Evolutionary conservation across 2,329 filamentous ascomycete genomes (phyloP), one percentile per base, ranked within the genome.

Genomic region (Clonostachys sp.): DNA sequence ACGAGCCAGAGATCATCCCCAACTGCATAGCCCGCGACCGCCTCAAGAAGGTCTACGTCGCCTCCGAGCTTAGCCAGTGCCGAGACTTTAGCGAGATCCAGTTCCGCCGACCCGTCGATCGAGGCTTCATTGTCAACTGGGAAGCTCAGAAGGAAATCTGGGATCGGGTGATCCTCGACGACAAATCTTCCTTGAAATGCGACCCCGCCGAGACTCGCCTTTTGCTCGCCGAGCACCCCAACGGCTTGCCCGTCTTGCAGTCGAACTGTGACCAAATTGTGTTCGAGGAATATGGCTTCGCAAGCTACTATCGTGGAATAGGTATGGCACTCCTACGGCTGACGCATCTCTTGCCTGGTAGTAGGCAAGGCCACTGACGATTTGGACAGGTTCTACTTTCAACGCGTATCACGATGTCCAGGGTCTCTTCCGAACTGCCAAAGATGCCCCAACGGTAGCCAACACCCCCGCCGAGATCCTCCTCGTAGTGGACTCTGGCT

Each of bases 231-330:
- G 94, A 99, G 65, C 87, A 90, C 42, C 86, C 91, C 5, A 96
- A 95, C 66, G 84, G 86, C 5, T 77, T 95, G 48, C 84, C 86
- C 1, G 83, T 84, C 12, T 70, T 99, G 53, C 91, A 96, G 66
- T 81, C 85, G 38, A 94, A 96, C 63, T 91, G 89, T 57, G 94
- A 99, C 61, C 92, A 99, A 71, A 90, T 99, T 61, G 82, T 97
- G 2, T 97, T 99, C 72, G 94, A 99, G 62, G 91, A 97, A 63
- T 99, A 94, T 71, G 89, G 89, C 3, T 99, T 99, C 66, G 81
- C 86, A 12, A 86, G 87, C 55, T 95, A 95, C 68, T 87, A 86
- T 54, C 82, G 94, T 51, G 84, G 81, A 48, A 73, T 88, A 53
- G 88, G 88, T 81, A 63, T 50, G 72, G 57, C 33, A 18, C 24